Conservation (phyloP, 176 grass and related monocot genomes). For the Carex cristatella region DNA sequence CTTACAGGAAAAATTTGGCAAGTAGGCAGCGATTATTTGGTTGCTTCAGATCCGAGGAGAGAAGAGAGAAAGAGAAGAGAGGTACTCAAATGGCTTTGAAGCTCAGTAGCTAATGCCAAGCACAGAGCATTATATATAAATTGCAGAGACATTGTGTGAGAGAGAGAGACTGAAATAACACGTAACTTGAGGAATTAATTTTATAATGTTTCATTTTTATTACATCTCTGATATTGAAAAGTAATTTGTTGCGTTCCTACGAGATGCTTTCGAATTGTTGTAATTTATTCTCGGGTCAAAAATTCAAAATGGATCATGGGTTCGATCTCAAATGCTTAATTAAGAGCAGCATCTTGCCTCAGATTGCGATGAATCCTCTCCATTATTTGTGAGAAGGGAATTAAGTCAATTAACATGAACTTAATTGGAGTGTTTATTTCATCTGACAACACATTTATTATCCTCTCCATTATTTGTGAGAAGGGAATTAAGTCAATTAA, state of each 20-base stretch:
- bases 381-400: not conserved
- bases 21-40: not conserved
- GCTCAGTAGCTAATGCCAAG: constrained; percentile 17
- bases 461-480: not conserved
- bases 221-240: not conserved
- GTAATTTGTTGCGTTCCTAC: not conserved
- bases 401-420: not conserved
- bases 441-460: not conserved
- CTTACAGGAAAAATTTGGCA: constrained; percentile 15
- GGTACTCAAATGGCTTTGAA: constrained; percentile 16
- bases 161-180: not conserved
- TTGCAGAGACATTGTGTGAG: not conserved
- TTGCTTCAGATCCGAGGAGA: constrained; percentile 32
- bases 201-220: not conserved
- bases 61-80: constrained; percentile 8
- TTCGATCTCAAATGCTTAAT: not conserved
- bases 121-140: constrained; percentile 19
- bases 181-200: constrained; percentile 6
- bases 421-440: not conserved
- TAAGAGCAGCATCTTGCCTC: not conserved
- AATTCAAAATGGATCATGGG: not conserved
- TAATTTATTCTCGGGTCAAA: not conserved
- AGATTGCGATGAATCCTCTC: not conserved
- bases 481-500: not conserved
- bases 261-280: not conserved